Conservation (phyloP, 2,329 filamentous ascomycete species). For the Penicillium sp. region DNA sequence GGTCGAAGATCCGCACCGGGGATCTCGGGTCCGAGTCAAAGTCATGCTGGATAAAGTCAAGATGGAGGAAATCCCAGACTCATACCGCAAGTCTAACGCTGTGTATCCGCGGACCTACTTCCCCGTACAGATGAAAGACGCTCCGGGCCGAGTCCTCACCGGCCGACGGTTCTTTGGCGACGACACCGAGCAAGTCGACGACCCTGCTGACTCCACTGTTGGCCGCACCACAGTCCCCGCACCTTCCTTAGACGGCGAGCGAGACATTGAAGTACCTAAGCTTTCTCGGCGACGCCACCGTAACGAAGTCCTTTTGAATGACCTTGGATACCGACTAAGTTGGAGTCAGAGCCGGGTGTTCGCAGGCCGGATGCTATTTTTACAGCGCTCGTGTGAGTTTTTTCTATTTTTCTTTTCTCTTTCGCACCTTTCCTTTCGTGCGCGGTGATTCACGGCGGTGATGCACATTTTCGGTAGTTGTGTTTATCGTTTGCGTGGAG, state of each 20-base stretch:
- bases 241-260: slow-evolving; percentile 65
- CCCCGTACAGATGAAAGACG: slow-evolving; percentile 86
- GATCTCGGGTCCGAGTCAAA: slow-evolving; percentile 78
- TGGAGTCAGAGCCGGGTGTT: slow-evolving; percentile 95
- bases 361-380: slow-evolving; percentile 77
- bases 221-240: slow-evolving; percentile 58
- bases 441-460: background rate
- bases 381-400: slow-evolving; percentile 81
- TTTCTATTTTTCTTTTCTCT: background rate
- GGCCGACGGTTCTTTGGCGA: slow-evolving; percentile 73
- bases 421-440: background rate
- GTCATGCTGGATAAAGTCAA: slow-evolving; percentile 92
- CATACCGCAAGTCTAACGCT: slow-evolving; percentile 83
- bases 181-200: slow-evolving; percentile 58
- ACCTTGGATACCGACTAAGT: slow-evolving; percentile 90
- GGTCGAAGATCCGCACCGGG: slow-evolving; percentile 82
- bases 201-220: slow-evolving; percentile 35
- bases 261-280: slow-evolving; percentile 71
- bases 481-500: background rate
- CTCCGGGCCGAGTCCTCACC: slow-evolving; percentile 67
- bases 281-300: slow-evolving; percentile 67
- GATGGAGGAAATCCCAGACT: slow-evolving; percentile 93
- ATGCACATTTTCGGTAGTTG: background rate
- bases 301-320: slow-evolving; percentile 88
- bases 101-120: slow-evolving; percentile 92